Conservation (phyloP, 352 stramenopile genomes). For the Aphanomyces euteiches region DNA sequence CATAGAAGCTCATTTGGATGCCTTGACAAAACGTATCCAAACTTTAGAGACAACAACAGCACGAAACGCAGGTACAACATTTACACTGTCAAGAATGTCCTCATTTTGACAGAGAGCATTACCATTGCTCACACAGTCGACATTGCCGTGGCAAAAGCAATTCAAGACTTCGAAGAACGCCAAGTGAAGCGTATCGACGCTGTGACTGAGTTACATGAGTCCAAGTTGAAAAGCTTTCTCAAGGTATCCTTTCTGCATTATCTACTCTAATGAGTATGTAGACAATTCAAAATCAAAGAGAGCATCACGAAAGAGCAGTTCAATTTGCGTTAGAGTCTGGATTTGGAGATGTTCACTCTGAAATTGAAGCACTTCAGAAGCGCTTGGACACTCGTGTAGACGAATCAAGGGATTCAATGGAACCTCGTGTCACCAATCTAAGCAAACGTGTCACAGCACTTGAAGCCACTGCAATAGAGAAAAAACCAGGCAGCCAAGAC, state of each 20-base stretch:
- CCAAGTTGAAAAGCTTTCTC: conserved; percentile 41
- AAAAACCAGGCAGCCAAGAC: neutral
- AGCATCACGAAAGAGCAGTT: conserved; percentile 45
- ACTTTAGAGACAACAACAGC: neutral
- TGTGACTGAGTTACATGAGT: conserved; percentile 65
- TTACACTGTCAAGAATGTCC: neutral
- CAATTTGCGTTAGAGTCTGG: conserved; percentile 38
- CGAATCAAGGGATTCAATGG: neutral
- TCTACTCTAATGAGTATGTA: conserved; percentile 40
- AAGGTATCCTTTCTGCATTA: conserved; percentile 40
- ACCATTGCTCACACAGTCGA: conserved; percentile 61
- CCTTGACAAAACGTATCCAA: conserved; percentile 13
- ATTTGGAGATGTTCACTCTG: conserved; percentile 47
- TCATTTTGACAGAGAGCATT: conserved; percentile 51
- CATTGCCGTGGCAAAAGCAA: conserved; percentile 59
- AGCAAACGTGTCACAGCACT: conserved; percentile 8
- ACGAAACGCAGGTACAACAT: neutral
- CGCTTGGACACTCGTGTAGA: conserved; percentile 38
- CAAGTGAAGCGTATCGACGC: conserved; percentile 52
- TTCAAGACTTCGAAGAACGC: conserved; percentile 68
- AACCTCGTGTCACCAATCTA: neutral
- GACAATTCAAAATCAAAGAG: conserved; percentile 48
- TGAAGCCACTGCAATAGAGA: neutral
- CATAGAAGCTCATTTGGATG: neutral
- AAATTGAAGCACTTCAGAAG: conserved; percentile 47